These are phyloP conservation scores for Austropuccinia psidii DNA, from an alignment of 1,284 basidiomycete species.

Conservation along the genomic window DNA sequence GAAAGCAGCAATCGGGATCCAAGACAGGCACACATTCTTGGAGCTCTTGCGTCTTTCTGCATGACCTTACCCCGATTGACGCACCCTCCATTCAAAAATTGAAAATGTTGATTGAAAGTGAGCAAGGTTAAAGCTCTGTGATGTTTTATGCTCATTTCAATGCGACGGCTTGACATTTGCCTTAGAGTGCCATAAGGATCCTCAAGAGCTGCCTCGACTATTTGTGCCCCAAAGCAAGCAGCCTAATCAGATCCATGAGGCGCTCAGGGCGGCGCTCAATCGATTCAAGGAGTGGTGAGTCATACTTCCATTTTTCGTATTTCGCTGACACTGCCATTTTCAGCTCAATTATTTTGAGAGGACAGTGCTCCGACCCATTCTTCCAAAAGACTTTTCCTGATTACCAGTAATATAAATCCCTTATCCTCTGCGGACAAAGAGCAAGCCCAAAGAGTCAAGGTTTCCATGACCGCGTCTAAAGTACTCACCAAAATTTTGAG, in stretches of 20 bases:
- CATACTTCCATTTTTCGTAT: background rate
- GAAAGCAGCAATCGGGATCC: constrained; percentile 24
- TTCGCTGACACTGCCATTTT: background rate
- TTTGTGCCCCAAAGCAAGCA: background rate
- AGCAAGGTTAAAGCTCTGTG: too few species aligned
- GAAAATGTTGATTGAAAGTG: constrained; percentile 16
- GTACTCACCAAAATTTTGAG: too few species aligned
- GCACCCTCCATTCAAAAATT: constrained; percentile 17
- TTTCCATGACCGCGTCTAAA: background rate
- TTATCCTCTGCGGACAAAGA: background rate
- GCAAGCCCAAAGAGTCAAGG: background rate
- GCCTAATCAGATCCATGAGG: constrained; percentile 5
- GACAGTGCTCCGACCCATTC: background rate
- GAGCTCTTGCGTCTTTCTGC: constrained; percentile 8
- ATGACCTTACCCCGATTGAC: background rate
- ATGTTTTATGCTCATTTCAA: background rate
- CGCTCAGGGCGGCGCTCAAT: constrained; percentile 7
- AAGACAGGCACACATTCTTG: background rate
- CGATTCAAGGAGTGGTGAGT: constrained; percentile 9
- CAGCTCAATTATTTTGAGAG: background rate
- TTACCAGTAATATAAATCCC: constrained; percentile 7
- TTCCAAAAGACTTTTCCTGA: background rate
- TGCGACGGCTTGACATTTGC: background rate
- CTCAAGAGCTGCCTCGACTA: background rate
- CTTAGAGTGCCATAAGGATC: constrained; percentile 9